phyloP scores from a whole-genome alignment of 2,329 filamentous ascomycete genomes.

The Xylariaceae sp. region DNA sequence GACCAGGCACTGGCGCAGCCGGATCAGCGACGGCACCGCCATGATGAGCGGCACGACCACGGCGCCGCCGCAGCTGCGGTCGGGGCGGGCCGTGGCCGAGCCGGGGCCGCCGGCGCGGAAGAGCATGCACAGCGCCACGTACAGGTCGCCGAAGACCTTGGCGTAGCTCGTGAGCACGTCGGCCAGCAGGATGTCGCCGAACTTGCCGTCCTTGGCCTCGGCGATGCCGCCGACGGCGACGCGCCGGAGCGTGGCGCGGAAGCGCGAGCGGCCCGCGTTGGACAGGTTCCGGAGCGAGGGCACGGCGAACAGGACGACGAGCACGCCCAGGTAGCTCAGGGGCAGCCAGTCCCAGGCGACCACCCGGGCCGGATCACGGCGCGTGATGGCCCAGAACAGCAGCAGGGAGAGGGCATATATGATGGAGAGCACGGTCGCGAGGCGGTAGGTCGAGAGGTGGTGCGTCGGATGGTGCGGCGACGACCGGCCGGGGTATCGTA shows the following conservation, averaged over 20 bases:
- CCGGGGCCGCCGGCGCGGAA: slow-evolving; percentile 60
- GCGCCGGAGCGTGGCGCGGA: slow-evolving; percentile 68
- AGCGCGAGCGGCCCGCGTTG: slow-evolving; percentile 63
- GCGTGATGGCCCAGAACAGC: slow-evolving; percentile 77
- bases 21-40: slow-evolving; percentile 74
- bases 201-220: slow-evolving; percentile 80
- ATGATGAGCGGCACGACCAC: slow-evolving; percentile 80
- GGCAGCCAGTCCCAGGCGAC: slow-evolving; percentile 78
- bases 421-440: slow-evolving; percentile 68
- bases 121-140: slow-evolving; percentile 88
- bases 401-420: slow-evolving; percentile 65
- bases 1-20: slow-evolving; percentile 83
- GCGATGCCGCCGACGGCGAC: slow-evolving; percentile 81
- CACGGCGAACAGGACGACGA: slow-evolving; percentile 63
- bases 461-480: slow-evolving; percentile 65
- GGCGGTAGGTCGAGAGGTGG: slow-evolving; percentile 76
- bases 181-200: slow-evolving; percentile 86
- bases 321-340: slow-evolving; percentile 69
- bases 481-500: slow-evolving; percentile 74
- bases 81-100: slow-evolving; percentile 71
- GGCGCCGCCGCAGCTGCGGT: slow-evolving; percentile 72
- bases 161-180: slow-evolving; percentile 94
- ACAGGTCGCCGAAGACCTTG: slow-evolving; percentile 84
- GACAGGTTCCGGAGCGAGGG: slow-evolving; percentile 59
- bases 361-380: slow-evolving; percentile 60